These are phyloP conservation scores for Calonectria montana DNA, from an alignment of 2,329 filamentous ascomycete genomes.

Conservation along the genomic window DNA sequence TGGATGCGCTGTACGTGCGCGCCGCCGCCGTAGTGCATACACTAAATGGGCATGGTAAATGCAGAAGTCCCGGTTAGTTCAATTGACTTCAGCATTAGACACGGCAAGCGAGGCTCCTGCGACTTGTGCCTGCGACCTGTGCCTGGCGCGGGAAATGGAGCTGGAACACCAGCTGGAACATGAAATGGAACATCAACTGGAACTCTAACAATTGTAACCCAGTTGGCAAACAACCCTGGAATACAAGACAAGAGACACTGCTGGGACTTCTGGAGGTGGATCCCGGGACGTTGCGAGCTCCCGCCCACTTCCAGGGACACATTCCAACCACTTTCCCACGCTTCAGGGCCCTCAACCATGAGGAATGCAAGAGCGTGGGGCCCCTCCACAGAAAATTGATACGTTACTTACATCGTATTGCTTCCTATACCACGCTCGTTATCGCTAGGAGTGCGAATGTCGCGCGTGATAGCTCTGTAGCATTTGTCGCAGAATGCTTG, in stretches of 20 bases:
- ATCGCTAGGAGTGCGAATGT: not conserved
- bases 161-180: conserved; percentile 22
- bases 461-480: not conserved
- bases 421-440: not conserved
- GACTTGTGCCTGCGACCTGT: not conserved
- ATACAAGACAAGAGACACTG: not conserved
- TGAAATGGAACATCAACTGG: conserved; percentile 9
- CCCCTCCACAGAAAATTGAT: not conserved
- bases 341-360: not conserved
- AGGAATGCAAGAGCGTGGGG: conserved; percentile 18
- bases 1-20: not conserved
- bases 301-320: conserved; percentile 25
- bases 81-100: conserved; percentile 4
- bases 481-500: not conserved
- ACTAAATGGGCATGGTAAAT: not conserved
- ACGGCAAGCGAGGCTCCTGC: not conserved
- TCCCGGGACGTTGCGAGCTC: conserved; percentile 39
- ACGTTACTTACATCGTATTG: conserved; percentile 1
- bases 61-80: not conserved
- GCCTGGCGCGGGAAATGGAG: not conserved
- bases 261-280: conserved; percentile 35
- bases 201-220: conserved; percentile 6
- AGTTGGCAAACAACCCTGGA: not conserved
- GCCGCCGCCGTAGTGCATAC: not conserved
- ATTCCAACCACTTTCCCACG: conserved; percentile 15